Evolutionary conservation across 306 rosid species (phyloP), one percentile per base, ranked within the genome.

Genomic region (Fragaria iinumae): DNA sequence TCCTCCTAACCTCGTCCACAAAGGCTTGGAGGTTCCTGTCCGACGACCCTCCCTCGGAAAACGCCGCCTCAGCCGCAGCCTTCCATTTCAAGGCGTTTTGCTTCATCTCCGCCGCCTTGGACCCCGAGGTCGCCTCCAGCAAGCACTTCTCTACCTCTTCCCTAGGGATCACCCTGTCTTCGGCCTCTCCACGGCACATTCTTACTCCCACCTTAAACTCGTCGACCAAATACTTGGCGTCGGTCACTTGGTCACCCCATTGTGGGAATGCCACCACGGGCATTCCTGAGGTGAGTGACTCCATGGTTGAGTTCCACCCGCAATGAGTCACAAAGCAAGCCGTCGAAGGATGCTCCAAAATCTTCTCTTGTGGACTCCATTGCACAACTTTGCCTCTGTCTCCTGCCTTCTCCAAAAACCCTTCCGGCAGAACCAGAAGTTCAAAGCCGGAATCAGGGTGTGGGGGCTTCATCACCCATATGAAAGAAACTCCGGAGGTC

Each of bases 171-270:
- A 86, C 36, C 16, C 60, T 21, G 10, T 82, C 76, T 3, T 76
- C 85, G 1, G 83, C 83, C 12, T 41, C 82, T 0, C 88, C 88
- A 5, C 84, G 77, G 4, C 85, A 72, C 85, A 88, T 50, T 62
- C 85, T 67, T 13, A 83, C 59, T 0, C 83, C 89, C 29, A 84
- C 84, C 18, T 70, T 71, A 29, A 79, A 81, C 32, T 65, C 91
- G 57, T 88, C 96, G 0, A 90, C 93, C 72, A 92, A 29, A 70
- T 80, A 87, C 80, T 89, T 90, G 0, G 96, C 92, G 32, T 90
- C 86, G 1, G 93, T 90, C 3, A 86, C 86, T 67, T 92, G 97
- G 69, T 92, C 97, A 0, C 97, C 97, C 96, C 96, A 92, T 21
- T 90, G 90, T 0, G 97, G 93, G 72, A 92, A 92, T 0, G 93